Conservation (phyloP, 2,329 filamentous ascomycete genomes). For the Fusarium sp. region DNA sequence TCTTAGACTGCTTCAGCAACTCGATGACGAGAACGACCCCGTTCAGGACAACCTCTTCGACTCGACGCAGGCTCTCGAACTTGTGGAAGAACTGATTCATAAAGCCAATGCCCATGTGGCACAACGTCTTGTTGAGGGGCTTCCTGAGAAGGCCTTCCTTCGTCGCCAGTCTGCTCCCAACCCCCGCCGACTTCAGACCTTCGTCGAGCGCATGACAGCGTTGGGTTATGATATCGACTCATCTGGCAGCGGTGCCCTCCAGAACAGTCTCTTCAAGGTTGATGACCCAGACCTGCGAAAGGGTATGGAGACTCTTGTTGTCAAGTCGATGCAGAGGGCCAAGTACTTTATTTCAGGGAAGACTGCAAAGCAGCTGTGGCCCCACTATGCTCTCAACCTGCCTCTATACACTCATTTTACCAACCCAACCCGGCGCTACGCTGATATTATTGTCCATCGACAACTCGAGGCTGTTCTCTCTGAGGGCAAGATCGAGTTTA, state of each 20-base stretch:
- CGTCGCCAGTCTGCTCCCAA: constrained; percentile 88
- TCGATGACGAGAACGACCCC: constrained; percentile 97
- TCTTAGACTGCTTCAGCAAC: constrained; percentile 87
- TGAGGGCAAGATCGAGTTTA: constrained; percentile 82
- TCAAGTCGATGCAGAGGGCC: constrained; percentile 95
- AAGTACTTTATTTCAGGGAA: constrained; percentile 93
- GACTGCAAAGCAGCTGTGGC: constrained; percentile 77
- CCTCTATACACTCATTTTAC: constrained; percentile 98
- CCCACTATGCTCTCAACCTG: constrained; percentile 91
- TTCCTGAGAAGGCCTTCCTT: constrained; percentile 92
- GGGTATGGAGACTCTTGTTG: constrained; percentile 94
- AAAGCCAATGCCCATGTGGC: constrained; percentile 92
- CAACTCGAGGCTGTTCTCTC: constrained; percentile 90
- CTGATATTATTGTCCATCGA: constrained; percentile 93
- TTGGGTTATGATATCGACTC: constrained; percentile 91
- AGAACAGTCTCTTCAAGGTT: constrained; percentile 94
- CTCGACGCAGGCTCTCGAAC: constrained; percentile 85
- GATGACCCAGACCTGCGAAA: constrained; percentile 89
- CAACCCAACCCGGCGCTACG: constrained; percentile 91
- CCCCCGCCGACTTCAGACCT: constrained; percentile 84
- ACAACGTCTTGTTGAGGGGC: constrained; percentile 77
- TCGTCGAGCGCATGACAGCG: constrained; percentile 90
- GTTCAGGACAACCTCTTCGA: constrained; percentile 97
- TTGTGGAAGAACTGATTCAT: constrained; percentile 94
- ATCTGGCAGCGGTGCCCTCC: constrained; percentile 86